Evolutionary conservation across 2,329 filamentous ascomycete species (phyloP).

Genomic region (Chaetomiaceae sp.): DNA sequence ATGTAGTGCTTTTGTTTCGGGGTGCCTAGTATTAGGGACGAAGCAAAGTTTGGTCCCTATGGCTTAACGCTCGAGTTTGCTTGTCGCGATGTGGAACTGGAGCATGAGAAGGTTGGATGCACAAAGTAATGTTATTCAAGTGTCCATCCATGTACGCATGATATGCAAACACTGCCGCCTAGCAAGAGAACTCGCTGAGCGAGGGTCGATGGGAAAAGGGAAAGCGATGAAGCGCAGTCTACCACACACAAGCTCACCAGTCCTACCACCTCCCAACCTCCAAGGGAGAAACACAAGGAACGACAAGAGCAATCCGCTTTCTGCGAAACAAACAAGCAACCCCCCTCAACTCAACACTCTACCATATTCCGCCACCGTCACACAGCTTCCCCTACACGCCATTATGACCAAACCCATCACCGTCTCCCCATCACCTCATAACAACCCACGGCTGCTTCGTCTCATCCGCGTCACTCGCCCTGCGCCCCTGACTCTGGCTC

Average conservation of each 20-base stretch:
- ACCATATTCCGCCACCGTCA: background rate
- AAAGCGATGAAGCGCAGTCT: slow-evolving; percentile 2
- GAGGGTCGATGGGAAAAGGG: too few relatives aligned
- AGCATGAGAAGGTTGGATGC: too few relatives aligned
- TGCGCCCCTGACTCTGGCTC: slow-evolving; percentile 8
- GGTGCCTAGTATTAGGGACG: too few relatives aligned
- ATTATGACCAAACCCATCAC: background rate
- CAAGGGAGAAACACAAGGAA: background rate
- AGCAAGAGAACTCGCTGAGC: background rate
- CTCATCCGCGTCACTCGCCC: background rate
- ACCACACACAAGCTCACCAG: background rate
- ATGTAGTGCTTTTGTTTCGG: too few relatives aligned
- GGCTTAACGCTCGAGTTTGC: too few relatives aligned
- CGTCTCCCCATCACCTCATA: slow-evolving; percentile 8
- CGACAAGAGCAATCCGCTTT: background rate
- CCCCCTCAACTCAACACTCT: too few relatives aligned
- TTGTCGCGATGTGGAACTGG: too few relatives aligned
- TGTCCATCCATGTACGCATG: background rate
- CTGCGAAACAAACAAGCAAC: background rate
- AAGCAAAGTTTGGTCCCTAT: too few relatives aligned
- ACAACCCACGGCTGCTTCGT: slow-evolving; percentile 15
- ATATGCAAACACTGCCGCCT: too few relatives aligned
- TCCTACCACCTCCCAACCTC: background rate
- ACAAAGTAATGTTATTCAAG: too few relatives aligned
- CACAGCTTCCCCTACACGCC: background rate